phyloP scores from a whole-genome alignment of 129 eudicot genomes.

The Daucus carota region DNA sequence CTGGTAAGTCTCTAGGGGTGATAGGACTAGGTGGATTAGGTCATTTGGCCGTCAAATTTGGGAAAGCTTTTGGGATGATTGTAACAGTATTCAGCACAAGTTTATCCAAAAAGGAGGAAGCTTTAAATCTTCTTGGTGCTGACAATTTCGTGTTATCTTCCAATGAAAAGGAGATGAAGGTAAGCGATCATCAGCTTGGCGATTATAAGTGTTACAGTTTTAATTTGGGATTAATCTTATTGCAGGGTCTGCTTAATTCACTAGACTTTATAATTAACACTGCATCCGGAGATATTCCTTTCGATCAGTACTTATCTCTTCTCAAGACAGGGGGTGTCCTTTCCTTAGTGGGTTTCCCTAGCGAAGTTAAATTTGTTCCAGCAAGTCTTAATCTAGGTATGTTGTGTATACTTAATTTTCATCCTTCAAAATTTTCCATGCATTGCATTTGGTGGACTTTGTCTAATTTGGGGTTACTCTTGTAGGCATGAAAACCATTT shows the following conservation, averaged over 20 bases:
- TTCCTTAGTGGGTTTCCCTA: slow-evolving; percentile 58
- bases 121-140: slow-evolving; percentile 60
- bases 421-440: too few species aligned
- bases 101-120: slow-evolving; percentile 74
- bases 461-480: background rate
- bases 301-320: slow-evolving; percentile 55
- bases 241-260: slow-evolving; percentile 48
- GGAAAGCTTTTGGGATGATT: slow-evolving; percentile 87
- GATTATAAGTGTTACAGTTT: background rate
- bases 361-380: slow-evolving; percentile 70
- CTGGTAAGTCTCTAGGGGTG: slow-evolving; percentile 85
- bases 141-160: slow-evolving; percentile 65
- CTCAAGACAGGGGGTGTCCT: slow-evolving; percentile 65
- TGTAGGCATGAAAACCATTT: slow-evolving; percentile 56
- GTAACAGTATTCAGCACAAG: slow-evolving; percentile 86
- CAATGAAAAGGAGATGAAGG: slow-evolving; percentile 70
- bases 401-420: background rate
- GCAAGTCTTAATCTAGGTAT: slow-evolving; percentile 46
- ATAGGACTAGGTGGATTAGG: slow-evolving; percentile 96
- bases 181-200: slow-evolving; percentile 5
- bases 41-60: slow-evolving; percentile 88
- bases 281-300: slow-evolving; percentile 71
- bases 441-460: background rate
- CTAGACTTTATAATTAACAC: slow-evolving; percentile 73
- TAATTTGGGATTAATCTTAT: background rate